Base-by-base conservation (phyloP, 2,329 filamentous ascomycete genomes). In the Phoma herbarum region DNA sequence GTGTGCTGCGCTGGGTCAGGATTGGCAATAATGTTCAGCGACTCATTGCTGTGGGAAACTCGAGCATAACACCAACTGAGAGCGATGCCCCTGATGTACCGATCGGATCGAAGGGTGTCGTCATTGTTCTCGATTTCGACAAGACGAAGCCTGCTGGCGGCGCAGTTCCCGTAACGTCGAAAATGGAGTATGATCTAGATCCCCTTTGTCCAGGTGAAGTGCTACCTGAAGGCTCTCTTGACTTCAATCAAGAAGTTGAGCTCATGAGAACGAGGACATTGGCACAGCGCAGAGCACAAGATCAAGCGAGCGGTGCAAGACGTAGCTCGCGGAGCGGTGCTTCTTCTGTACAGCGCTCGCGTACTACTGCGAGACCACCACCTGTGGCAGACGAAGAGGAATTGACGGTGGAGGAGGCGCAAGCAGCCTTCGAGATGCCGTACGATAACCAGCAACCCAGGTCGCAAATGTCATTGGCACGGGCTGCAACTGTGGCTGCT, bases 401-500 rank as follows among this genome's bases (percentile, higher is more conserved):
- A 39, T 47, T 77, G 52, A 76, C 71, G 2, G 62, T 59, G 9
- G 72, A 76, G 59, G 72, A 77, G 61, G 75, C 68, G 25, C 73
- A 75, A 50, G 75, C 74, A 18, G 67, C 71, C 10, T 77, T 78
- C 14, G 77, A 79, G 61, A 73, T 69, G 26, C 77, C 77, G 3
- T 79, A 79, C 49, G 74, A 77, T 39, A 75, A 78, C 31, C 71
- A 75, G 28, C 75, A 78, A 48, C 77, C 77, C 14, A 64, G 77
- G 28, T 78, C 77, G 9, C 76, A 78, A 33, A 69, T 72, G 62
- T 78, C 76, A 6, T 59, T 79, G 11, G 71, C 75, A 14, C 67
- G 77, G 61, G 77, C 77, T 16, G 77, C 89, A 4, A 79, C 77
- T 16, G 76, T 79, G 7, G 76, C 77, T 26, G 84, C 83, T 2